Percentiles rank a stretch among this genome's conserved stretches.
phyloP scores from a whole-genome alignment of 208 protist species.

The Crithidia mellificae region DNA sequence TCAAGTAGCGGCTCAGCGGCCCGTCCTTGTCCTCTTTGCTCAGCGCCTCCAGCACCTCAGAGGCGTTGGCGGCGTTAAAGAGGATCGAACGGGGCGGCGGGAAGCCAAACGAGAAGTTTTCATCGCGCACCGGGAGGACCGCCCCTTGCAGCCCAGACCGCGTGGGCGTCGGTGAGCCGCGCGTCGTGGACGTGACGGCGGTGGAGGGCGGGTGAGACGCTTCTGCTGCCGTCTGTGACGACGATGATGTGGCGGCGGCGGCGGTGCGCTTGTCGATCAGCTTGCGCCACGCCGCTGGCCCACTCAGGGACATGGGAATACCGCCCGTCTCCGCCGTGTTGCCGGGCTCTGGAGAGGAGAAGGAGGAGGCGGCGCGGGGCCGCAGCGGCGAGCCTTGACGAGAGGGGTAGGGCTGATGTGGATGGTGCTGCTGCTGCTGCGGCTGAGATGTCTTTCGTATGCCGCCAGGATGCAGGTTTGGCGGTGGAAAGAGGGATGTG shows the following conservation, averaged over 20 bases:
- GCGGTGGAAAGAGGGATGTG: constrained; percentile 8
- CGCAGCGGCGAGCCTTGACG: constrained; percentile 6
- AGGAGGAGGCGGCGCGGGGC: background rate
- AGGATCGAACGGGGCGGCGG: constrained; percentile 2
- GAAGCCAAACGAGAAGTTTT: constrained; percentile 6
- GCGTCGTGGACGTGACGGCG: background rate
- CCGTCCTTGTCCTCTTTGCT: constrained; percentile 7
- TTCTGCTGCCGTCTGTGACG: background rate
- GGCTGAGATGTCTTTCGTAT: background rate
- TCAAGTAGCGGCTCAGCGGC: constrained; percentile 14
- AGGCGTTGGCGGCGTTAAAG: constrained; percentile 5
- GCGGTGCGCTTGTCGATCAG: constrained; percentile 17
- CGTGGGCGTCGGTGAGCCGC: background rate
- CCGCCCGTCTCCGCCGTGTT: constrained; percentile 4
- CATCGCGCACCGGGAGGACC: background rate
- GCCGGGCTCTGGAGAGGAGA: background rate
- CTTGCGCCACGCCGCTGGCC: constrained; percentile 26
- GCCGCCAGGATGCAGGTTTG: background rate
- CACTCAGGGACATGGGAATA: constrained; percentile 9
- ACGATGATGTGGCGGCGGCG: no score
- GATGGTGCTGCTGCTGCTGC: background rate
- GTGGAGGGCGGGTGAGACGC: background rate
- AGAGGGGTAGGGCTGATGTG: background rate
- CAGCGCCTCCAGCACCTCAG: constrained; percentile 6
- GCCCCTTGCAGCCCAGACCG: background rate